phyloP scores from a whole-genome alignment of 345 rosid species.

The Ricinus communis region DNA sequence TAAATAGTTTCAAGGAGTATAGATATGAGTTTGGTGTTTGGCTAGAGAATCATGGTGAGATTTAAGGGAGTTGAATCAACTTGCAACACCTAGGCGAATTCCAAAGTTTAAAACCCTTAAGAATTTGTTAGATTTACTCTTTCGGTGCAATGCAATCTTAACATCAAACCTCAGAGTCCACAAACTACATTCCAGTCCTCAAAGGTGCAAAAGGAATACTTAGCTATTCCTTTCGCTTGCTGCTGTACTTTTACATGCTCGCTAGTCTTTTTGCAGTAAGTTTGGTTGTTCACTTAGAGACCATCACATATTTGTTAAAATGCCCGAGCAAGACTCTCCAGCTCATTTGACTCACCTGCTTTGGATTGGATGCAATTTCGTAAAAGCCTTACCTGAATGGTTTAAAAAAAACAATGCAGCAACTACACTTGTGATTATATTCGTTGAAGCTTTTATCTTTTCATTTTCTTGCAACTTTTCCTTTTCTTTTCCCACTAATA shows the following conservation, averaged over 20 bases:
- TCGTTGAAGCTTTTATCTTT: not conserved
- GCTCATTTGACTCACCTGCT: too few species aligned
- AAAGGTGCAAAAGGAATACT: not conserved
- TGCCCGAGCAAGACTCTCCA: conserved; percentile 1
- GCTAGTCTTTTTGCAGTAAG: too few species aligned
- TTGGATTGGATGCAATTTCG: too few species aligned
- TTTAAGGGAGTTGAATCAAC: too few species aligned
- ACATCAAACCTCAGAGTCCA: not conserved
- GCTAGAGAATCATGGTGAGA: too few species aligned
- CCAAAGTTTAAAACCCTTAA: too few species aligned
- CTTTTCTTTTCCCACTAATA: too few species aligned
- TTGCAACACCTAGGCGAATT: too few species aligned
- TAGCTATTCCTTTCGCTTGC: not conserved
- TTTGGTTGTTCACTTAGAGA: not conserved
- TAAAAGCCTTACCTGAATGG: not conserved
- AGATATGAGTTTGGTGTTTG: conserved; percentile 94
- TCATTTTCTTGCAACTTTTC: not conserved
- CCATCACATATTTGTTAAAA: conserved; percentile 17
- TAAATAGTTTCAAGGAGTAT: conserved; percentile 92
- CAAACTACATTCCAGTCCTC: not conserved
- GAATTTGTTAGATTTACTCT: too few species aligned
- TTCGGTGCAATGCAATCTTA: too few species aligned
- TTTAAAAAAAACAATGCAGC: not conserved
- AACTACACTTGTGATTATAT: not conserved
- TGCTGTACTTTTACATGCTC: too few species aligned